Percentiles rank a stretch among this genome's conserved stretches.
These are phyloP conservation scores for Senna siamea DNA, from an alignment of 306 rosid species.

Conservation along the genomic window DNA sequence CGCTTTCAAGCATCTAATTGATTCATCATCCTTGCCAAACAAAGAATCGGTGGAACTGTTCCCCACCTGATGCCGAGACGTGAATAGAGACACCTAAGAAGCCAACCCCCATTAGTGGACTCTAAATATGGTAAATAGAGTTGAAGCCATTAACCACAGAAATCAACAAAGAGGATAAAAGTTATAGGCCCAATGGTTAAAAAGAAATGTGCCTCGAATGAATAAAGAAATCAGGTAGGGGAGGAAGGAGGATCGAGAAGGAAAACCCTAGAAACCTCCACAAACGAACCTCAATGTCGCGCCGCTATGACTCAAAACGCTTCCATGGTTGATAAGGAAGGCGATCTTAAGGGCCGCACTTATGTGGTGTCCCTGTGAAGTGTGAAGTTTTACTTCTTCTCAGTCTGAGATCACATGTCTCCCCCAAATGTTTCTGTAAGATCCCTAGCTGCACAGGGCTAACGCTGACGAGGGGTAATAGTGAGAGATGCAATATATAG, in stretches of 20 bases:
- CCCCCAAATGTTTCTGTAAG: too few species aligned
- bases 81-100: slow-evolving; percentile 31
- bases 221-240: slow-evolving; percentile 33
- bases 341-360: slow-evolving; percentile 89
- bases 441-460: too few species aligned
- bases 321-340: slow-evolving; percentile 65
- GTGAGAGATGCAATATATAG: too few species aligned
- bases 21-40: slow-evolving; percentile 61
- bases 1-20: slow-evolving; percentile 85
- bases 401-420: too few species aligned
- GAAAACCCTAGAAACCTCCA: slow-evolving; percentile 66
- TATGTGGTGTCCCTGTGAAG: neutral
- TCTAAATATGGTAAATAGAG: slow-evolving; percentile 10
- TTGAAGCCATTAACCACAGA: neutral
- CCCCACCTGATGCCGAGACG: slow-evolving; percentile 54
- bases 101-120: slow-evolving; percentile 34
- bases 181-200: slow-evolving; percentile 28
- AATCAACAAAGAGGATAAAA: slow-evolving; percentile 2
- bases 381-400: neutral
- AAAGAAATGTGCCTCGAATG: slow-evolving; percentile 33
- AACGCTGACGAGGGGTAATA: too few species aligned
- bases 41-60: slow-evolving; percentile 27
- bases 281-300: slow-evolving; percentile 39
- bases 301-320: slow-evolving; percentile 79
- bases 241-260: slow-evolving; percentile 44